phyloP scores from a whole-genome alignment of 306 rosid species.

The Betula pendula region DNA sequence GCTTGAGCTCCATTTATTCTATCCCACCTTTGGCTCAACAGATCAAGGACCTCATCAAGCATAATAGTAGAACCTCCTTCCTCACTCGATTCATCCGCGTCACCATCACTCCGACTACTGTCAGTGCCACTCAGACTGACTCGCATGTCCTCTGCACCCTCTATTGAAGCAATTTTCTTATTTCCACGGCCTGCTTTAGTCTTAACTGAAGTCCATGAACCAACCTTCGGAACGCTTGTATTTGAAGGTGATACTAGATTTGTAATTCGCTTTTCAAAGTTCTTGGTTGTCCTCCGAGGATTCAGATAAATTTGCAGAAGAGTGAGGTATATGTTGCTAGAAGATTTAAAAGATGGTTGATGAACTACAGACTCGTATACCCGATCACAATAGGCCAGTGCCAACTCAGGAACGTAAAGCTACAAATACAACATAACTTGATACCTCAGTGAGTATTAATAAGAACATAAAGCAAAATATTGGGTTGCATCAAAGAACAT shows the following conservation, averaged over 20 bases:
- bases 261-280: slow-evolving; percentile 77
- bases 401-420: slow-evolving; percentile 88
- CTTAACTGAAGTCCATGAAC: slow-evolving; percentile 49
- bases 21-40: slow-evolving; percentile 91
- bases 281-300: slow-evolving; percentile 72
- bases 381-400: slow-evolving; percentile 89
- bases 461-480: background rate
- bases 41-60: slow-evolving; percentile 88
- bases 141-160: slow-evolving; percentile 84
- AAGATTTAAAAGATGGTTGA: slow-evolving; percentile 62
- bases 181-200: slow-evolving; percentile 63
- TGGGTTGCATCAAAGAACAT: background rate
- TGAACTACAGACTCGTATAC: slow-evolving; percentile 59
- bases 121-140: slow-evolving; percentile 70
- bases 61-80: slow-evolving; percentile 67
- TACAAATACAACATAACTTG: slow-evolving; percentile 41
- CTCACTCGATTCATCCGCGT: slow-evolving; percentile 67
- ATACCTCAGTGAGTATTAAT: slow-evolving; percentile 18
- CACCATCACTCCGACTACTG: slow-evolving; percentile 88
- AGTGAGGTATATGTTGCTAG: slow-evolving; percentile 81
- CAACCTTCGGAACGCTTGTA: slow-evolving; percentile 49
- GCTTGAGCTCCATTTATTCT: slow-evolving; percentile 97
- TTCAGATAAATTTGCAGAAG: slow-evolving; percentile 91
- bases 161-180: slow-evolving; percentile 90
- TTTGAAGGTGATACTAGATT: slow-evolving; percentile 63